phyloP scores from a whole-genome alignment of 2,329 filamentous ascomycete genomes.

The Neofusicoccum sp. region DNA sequence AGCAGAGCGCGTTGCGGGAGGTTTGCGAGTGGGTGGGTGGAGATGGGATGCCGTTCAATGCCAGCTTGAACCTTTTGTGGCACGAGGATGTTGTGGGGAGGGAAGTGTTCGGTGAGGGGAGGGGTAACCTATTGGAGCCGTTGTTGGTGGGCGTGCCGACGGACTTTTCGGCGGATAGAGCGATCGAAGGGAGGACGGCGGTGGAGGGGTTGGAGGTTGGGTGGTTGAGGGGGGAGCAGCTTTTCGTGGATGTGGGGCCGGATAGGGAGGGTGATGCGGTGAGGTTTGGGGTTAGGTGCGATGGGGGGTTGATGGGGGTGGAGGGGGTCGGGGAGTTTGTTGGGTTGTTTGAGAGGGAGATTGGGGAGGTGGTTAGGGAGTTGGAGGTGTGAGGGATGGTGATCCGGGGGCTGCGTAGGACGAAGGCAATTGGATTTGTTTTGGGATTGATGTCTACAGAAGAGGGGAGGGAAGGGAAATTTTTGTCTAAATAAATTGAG shows the following conservation, averaged over 20 bases:
- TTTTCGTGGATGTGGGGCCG: conserved; percentile 17
- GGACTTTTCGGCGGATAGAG: conserved; percentile 2
- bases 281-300: conserved; percentile 8
- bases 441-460: too few relatives aligned
- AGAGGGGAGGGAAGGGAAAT: too few relatives aligned
- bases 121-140: not conserved
- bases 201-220: conserved; percentile 8
- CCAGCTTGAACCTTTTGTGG: conserved; percentile 35
- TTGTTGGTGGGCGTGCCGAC: conserved; percentile 15
- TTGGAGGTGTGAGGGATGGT: not conserved
- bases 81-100: conserved; percentile 21
- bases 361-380: conserved; percentile 8
- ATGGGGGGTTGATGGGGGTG: conserved; percentile 13
- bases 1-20: conserved; percentile 30
- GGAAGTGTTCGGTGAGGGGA: not conserved
- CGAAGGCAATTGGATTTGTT: too few relatives aligned
- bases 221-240: not conserved
- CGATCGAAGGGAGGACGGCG: not conserved
- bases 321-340: not conserved
- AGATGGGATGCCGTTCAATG: conserved; percentile 27
- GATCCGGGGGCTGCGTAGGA: not conserved
- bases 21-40: conserved; percentile 23
- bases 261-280: conserved; percentile 2
- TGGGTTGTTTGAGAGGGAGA: conserved; percentile 4
- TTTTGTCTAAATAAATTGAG: too few relatives aligned